Evolutionary conservation across 2,329 filamentous ascomycete genomes (phyloP), one percentile per base, ranked within the genome.

Genomic region (Dactylellina cionopaga): DNA sequence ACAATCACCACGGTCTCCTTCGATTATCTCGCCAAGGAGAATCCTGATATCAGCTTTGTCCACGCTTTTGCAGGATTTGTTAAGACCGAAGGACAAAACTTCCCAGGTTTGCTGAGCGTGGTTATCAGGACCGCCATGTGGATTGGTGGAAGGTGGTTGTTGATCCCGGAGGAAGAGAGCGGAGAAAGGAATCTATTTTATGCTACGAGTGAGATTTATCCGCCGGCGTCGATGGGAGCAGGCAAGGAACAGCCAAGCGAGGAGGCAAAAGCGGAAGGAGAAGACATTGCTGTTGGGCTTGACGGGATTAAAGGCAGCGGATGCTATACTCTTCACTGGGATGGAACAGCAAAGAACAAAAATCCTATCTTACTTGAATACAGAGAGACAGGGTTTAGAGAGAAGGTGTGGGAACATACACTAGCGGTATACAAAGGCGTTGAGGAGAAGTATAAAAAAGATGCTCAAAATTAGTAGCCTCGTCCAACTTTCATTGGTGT

Each of bases 1-100:
- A 85, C 49, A 31, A 83, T 86, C 78, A 83, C 83, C 74, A 83
- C 83, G 7, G 79, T 87, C 0, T 79, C 80, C 0, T 78, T 85
- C 37, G 84, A 85, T 58, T 80, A 83, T 13, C 77, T 87, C 2
- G 82, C 85, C 0, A 77, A 78, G 2, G 76, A 80, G 9, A 81
- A 84, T 24, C 83, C 84, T 0, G 79, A 79, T 1, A 82, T 82
- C 0, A 81, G 80, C 1, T 86, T 86, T 77, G 76, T 84, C 15
- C 85, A 87, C 60, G 79, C 81, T 1, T 84, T 80, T 60, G 83
- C 84, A 0, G 82, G 83, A 2, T 77, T 80, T 13, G 84, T 86
- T 37, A 81, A 83, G 55, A 84, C 83, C 0, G 81, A 80, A 43
- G 77, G 78, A 10, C 80, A 82, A 58, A 79, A 79, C 37, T 77